phyloP scores from a whole-genome alignment of 2,329 filamentous ascomycete species.

The Capronia coronata region DNA sequence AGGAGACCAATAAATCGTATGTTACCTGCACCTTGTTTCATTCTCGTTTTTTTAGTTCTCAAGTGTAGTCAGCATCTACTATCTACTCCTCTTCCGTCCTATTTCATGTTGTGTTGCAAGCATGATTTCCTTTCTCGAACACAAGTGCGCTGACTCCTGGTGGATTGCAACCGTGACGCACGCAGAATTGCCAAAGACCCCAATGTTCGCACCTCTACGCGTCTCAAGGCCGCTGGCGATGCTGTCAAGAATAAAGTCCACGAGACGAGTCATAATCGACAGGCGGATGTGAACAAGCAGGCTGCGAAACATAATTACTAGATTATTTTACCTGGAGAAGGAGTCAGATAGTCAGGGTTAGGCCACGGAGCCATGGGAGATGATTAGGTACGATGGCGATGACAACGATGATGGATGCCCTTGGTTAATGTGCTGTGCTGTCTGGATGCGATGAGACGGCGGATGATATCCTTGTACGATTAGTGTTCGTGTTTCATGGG shows the following conservation, averaged over 20 bases:
- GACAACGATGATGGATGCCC: too few species aligned
- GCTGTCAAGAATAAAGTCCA: constrained; percentile 22
- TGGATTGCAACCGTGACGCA: too few species aligned
- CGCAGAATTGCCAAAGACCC: constrained; percentile 25
- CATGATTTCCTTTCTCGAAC: too few species aligned
- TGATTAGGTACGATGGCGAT: too few species aligned
- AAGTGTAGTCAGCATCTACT: too few species aligned
- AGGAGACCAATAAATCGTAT: constrained; percentile 25
- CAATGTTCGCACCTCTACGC: constrained; percentile 19
- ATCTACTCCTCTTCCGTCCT: background rate
- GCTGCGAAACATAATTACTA: constrained; percentile 25
- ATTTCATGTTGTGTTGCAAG: too few species aligned
- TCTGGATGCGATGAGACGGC: too few species aligned
- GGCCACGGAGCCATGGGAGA: too few species aligned
- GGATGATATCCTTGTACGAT: constrained; percentile 17
- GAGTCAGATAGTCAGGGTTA: too few species aligned
- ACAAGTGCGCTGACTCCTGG: too few species aligned
- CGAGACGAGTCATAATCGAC: constrained; percentile 18
- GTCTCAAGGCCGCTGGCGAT: constrained; percentile 20
- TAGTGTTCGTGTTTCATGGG: background rate
- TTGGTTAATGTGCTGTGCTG: too few species aligned
- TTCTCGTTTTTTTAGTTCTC: background rate
- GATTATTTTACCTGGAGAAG: background rate
- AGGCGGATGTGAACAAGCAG: constrained; percentile 21
- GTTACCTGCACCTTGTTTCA: background rate